Evolutionary conservation across 192 early-diverging fungal genomes (phyloP), one percentile per base, ranked within the genome.

Genomic region (Backusella morwellensis): DNA sequence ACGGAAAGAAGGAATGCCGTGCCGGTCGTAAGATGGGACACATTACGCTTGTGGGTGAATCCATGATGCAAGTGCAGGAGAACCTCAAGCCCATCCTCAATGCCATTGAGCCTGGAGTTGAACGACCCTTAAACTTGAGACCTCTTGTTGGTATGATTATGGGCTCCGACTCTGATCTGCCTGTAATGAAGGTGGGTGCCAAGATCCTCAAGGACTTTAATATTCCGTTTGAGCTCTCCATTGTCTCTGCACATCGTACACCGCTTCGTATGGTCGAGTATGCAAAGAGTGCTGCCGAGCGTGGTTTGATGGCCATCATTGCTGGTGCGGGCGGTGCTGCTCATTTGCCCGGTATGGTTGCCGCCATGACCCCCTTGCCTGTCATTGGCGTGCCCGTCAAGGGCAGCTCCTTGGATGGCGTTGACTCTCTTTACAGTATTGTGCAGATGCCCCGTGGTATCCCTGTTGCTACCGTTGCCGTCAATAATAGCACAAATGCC

Each of bases 401-500:
- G 56, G 91, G 97, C 42, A 95, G 92, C 78, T 89, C 90, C 29
- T 87, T 99, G 36, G 97, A 99, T 72, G 98, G 98, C 47, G 93
- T 97, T 40, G 98, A 99, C 80, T 99, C 98, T 35, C 85, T 99
- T 69, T 91, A 97, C 74, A 97, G 96, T 42, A 99, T 99, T 81
- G 97, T 99, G 19, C 98, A 99, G 85, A 99, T 99, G 98, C 98
- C 98, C 69, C 94, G 98, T 66, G 98, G 98, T 63, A 92, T 99
- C 34, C 98, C 98, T 4, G 98, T 99, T 2, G 98, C 98, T 2
- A 99, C 98, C 6, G 97, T 99, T 5, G 98, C 98, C 17, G 98
- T 99, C 81, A 96, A 98, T 83, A 99, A 99, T 85, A 91, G 96
- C 41, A 95, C 93, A 70, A 99, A 99, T 70, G 98, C 97, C 5